Conservation (phyloP, 805 yeast genomes). For the Candida dendrica region DNA sequence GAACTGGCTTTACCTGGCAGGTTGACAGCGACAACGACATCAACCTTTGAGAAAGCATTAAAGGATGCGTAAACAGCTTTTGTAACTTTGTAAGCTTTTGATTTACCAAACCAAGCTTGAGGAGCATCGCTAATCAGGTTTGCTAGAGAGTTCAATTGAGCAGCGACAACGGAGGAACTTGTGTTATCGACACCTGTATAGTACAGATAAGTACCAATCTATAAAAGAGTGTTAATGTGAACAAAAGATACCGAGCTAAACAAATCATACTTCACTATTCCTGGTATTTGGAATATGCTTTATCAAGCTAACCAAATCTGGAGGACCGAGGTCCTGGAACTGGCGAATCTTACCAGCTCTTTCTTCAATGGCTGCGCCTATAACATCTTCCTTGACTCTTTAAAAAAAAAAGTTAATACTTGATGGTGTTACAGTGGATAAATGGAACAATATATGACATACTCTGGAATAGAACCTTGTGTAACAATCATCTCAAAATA, state of each 20-base stretch:
- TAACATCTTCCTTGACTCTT: slow-evolving; percentile 50
- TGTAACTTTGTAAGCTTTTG: slow-evolving; percentile 62
- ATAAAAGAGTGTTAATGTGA: not conserved
- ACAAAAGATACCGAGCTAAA: no score
- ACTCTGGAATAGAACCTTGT: slow-evolving; percentile 62
- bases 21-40: slow-evolving; percentile 64
- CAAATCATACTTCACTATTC: slow-evolving; percentile 21
- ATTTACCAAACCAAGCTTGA: slow-evolving; percentile 78
- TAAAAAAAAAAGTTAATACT: not conserved
- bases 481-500: slow-evolving; percentile 28
- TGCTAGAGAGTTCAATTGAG: slow-evolving; percentile 61
- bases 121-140: slow-evolving; percentile 52
- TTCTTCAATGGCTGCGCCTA: slow-evolving; percentile 56
- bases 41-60: slow-evolving; percentile 64
- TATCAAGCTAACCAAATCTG: slow-evolving; percentile 57
- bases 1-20: slow-evolving; percentile 70
- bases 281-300: slow-evolving; percentile 55
- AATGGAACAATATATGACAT: slow-evolving; percentile 19
- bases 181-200: slow-evolving; percentile 72
- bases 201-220: slow-evolving; percentile 66
- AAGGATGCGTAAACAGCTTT: slow-evolving; percentile 65
- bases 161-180: slow-evolving; percentile 71
- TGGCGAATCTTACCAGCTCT: slow-evolving; percentile 53
- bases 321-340: slow-evolving; percentile 66
- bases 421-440: no score